Evolutionary conservation across 2,329 filamentous ascomycete species (phyloP), one percentile per base, ranked within the genome.

Genomic region (Biscogniauxia sp.): DNA sequence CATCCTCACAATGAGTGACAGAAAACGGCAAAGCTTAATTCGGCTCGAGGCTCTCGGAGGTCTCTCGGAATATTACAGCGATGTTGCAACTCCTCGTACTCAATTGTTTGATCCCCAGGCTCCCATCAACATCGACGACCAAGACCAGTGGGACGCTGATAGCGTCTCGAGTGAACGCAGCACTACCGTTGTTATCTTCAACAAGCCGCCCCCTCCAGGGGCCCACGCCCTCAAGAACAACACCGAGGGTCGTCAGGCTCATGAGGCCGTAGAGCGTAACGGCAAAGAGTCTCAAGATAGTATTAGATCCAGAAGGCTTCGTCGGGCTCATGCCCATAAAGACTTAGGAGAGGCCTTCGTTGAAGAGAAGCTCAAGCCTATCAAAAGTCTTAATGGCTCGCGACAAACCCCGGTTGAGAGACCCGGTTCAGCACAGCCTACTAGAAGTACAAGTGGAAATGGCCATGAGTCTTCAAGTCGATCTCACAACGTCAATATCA

Each of bases 21-120:
- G 53, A 51, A 51, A 25, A 53, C 58, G 51, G 28, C 61, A 67
- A 17, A 68, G 64, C 13, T n/a, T 23, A 8, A n/a, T 63, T 11
- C 57, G 65, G 49, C 59, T 66, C 1, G 61, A 64, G 56, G 55
- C 60, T 9, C 58, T 69, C 2, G 65, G 66, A 1, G 51, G 26
- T 19, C 60, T 64, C 23, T 64, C 66, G 11, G 61, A 55, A 1
- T 57, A 54, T 45, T 66, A 65, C 28, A 59, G 65, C 37, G 58
- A 64, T 9, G 59, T 61, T 7, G 57, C 57, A 20, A 63, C 45
- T 52, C 28, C 28, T 32, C 28, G 51, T 58, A 20, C 41, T 28
- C 41, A 20, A 13, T 17, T 56, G 25, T 3, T 57, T 57, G 2
- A 49, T 54, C 11, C 20, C 25, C 23, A 32, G 52, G n/a, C 25